Percentiles rank a stretch among this genome's conserved stretches.
Evolutionary conservation across 805 yeast species (phyloP).

Genomic region (Metschnikowia cubensis): DNA sequence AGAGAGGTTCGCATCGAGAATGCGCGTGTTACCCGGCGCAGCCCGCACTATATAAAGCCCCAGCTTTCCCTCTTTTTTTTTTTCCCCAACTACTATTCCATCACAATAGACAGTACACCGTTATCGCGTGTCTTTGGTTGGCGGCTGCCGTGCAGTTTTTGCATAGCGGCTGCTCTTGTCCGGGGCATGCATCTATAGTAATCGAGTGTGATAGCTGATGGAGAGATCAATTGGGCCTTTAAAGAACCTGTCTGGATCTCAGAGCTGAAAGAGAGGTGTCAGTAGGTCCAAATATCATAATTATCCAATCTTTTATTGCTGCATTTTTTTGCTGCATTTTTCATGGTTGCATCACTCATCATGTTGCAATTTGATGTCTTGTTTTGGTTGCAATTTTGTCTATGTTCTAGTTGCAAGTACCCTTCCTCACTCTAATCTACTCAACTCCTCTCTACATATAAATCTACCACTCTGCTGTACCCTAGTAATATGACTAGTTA

Average conservation of each 20-base stretch:
- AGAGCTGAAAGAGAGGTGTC: conserved; percentile 50
- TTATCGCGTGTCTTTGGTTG: conserved; percentile 23
- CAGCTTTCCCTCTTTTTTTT: conserved; percentile 7
- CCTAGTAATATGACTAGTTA: too few relatives aligned
- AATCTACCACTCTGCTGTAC: too few relatives aligned
- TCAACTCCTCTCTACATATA: background rate
- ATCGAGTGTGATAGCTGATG: conserved; percentile 44
- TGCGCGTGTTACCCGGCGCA: conserved; percentile 17
- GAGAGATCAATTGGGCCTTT: conserved; percentile 40
- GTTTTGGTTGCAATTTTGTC: too few relatives aligned
- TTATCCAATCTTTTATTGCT: too few relatives aligned
- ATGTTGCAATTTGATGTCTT: too few relatives aligned
- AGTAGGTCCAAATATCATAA: conserved; percentile 38
- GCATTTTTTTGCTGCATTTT: too few relatives aligned
- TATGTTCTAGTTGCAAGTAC: too few relatives aligned
- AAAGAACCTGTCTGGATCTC: conserved; percentile 50
- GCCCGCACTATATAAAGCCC: conserved; percentile 6
- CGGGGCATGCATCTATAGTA: conserved; percentile 22
- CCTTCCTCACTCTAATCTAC: background rate
- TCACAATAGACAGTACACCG: conserved; percentile 66
- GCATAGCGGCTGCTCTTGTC: conserved; percentile 16
- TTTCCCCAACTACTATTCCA: conserved; percentile 53
- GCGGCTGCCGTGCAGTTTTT: conserved; percentile 30
- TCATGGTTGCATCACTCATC: too few relatives aligned
- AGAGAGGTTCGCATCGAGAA: background rate